Percentiles rank a stretch among this genome's conserved stretches.
Conservation (phyloP, 1,284 basidiomycete species). For the Cutaneotrichosporon mucoides region DNA sequence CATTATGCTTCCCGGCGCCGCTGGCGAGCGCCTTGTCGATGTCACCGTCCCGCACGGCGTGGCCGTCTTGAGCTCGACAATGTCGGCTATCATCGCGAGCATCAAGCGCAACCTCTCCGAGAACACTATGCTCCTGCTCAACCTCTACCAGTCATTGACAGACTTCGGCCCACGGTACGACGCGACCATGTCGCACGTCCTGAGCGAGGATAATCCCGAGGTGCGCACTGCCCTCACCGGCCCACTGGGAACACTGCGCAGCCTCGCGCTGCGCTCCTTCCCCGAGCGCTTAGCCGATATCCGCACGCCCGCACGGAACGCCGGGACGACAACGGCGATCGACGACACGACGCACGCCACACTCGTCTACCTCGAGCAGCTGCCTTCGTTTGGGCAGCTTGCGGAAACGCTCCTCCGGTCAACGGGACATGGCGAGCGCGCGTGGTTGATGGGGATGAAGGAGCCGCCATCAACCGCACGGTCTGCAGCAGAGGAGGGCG, state of each 20-base stretch:
- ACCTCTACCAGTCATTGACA: conserved; percentile 39
- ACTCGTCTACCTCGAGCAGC: conserved; percentile 42
- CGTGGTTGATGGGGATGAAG: conserved; percentile 50
- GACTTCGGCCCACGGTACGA: conserved; percentile 33
- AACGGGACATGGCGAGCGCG: conserved; percentile 42
- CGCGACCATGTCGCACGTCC: conserved; percentile 19
- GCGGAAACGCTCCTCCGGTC: conserved; percentile 38
- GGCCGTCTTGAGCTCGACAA: conserved; percentile 21
- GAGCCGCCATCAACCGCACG: conserved; percentile 34
- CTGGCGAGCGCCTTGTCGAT: conserved; percentile 30
- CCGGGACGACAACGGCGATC: conserved; percentile 22
- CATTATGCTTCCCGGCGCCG: conserved; percentile 34
- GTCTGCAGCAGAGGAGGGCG: conserved; percentile 40
- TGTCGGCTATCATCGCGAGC: conserved; percentile 30
- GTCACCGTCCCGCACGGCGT: conserved; percentile 27
- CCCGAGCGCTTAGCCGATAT: conserved; percentile 48
- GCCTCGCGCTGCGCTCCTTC: conserved; percentile 41
- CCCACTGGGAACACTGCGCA: conserved; percentile 29
- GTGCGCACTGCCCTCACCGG: conserved; percentile 19
- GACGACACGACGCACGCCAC: conserved; percentile 41
- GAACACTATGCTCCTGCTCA: conserved; percentile 42
- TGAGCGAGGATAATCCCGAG: conserved; percentile 20
- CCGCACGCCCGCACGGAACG: conserved; percentile 18
- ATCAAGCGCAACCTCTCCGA: conserved; percentile 40
- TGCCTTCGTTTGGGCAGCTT: conserved; percentile 36